Evolutionary conservation across 2,329 filamentous ascomycete genomes (phyloP), one percentile per base, ranked within the genome.

Genomic region (Ustulina deusta): DNA sequence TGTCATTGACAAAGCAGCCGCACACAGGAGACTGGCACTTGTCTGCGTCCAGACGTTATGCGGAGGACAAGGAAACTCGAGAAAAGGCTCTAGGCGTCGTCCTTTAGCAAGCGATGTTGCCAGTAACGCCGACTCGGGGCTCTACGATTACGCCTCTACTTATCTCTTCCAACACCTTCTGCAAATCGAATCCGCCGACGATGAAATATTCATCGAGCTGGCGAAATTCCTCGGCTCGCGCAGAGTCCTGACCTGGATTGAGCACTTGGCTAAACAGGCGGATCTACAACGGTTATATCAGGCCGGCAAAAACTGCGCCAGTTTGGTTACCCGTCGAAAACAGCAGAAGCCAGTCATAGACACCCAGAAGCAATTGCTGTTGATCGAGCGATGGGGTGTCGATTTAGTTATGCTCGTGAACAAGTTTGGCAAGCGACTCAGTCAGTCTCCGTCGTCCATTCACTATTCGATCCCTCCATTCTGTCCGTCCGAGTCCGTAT

Each of bases 401-500:
- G 75, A 74, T 52, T 44, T 77, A 13, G 64, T 71, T 1, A 63
- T 69, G 25, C 61, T 77, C 9, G 72, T 74, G 2, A 70, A 69
- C 3, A 72, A 73, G 20, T 76, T 77, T 20, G 65, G 68, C 7
- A 55, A 57, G 3, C 55, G 57, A 46, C 60, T 74, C 2, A 62
- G 32, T 6, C 48, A 51, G 1, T 65, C 29, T 10, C 75, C 74
- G 0, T 52, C 61, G 3, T 65, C 69, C 1, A 76, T 76, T n/a
- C 69, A 74, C 27, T 65, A 72, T 13, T 67, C 70, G 1, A 76
- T 77, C 6, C 71, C 73, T 4, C 71, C 74, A 0, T 75, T 77
- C 29, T 77, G 74, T 29, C 74, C 74, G 0, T 49, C 61, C 1
- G 61, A 67, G n/a, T 76, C 74, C 1, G 68, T 65, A 1, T 60